phyloP scores from a whole-genome alignment of 2,329 filamentous ascomycete genomes.

The Verticillium longisporum region DNA sequence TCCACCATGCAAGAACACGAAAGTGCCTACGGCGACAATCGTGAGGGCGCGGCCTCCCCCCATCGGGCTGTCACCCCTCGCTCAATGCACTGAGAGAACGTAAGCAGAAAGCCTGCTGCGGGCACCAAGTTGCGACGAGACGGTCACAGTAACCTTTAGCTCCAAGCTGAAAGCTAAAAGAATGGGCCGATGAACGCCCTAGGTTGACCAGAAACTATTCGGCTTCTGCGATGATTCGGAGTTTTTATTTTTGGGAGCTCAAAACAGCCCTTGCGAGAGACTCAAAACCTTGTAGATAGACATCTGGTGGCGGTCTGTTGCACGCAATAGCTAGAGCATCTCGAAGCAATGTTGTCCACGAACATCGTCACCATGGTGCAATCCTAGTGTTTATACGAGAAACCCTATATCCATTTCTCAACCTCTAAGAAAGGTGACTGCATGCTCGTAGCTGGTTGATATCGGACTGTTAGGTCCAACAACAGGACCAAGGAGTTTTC shows the following conservation, averaged over 20 bases:
- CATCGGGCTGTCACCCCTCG: conserved; percentile 8
- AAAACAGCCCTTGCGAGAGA: background rate
- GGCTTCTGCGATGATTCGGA: background rate
- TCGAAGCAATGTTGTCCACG: background rate
- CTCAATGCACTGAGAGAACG: conserved; percentile 6
- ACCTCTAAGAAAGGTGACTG: too few relatives aligned
- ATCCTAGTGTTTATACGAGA: background rate
- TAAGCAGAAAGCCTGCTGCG: background rate
- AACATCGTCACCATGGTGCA: background rate
- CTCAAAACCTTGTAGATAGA: conserved; percentile 6
- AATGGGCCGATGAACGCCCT: background rate
- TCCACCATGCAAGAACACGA: conserved; percentile 10
- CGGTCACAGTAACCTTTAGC: background rate
- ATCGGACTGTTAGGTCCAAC: too few relatives aligned
- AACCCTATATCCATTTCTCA: too few relatives aligned
- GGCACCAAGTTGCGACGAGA: too few relatives aligned
- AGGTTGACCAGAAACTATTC: background rate
- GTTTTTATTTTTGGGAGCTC: background rate
- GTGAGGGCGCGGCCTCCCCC: background rate
- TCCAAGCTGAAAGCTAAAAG: background rate
- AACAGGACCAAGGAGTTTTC: too few relatives aligned
- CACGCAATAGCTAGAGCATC: background rate
- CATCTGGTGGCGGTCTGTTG: background rate
- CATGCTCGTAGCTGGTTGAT: too few relatives aligned
- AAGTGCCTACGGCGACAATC: conserved; percentile 8